Percentiles rank a stretch among this genome's conserved stretches.
phyloP scores from a whole-genome alignment of 352 stramenopile species.

The Achlya hypogyna region DNA sequence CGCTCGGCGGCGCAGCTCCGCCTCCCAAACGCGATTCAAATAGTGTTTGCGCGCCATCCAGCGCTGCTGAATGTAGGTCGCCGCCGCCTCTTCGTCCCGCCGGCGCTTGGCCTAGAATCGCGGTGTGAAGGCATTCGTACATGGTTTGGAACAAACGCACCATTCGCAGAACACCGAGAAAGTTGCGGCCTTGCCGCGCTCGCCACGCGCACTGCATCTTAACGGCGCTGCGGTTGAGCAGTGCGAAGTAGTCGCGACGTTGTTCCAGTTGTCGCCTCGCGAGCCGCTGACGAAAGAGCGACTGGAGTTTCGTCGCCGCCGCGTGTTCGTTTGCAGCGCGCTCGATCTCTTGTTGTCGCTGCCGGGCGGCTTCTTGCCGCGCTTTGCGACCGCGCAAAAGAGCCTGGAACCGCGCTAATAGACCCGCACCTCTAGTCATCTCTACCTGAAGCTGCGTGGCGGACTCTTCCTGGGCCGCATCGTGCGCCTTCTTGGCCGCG shows the following conservation, averaged over 20 bases:
- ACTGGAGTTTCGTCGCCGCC: constrained; percentile 54
- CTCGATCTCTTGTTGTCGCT: constrained; percentile 27
- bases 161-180: constrained; percentile 6
- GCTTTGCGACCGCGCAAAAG: constrained; percentile 43
- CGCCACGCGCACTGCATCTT: constrained; percentile 12
- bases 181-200: constrained; percentile 10
- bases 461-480: constrained; percentile 31
- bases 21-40: constrained; percentile 33
- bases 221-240: neutral
- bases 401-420: no score
- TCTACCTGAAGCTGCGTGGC: constrained; percentile 39
- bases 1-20: constrained; percentile 29
- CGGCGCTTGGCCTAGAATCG: constrained; percentile 20
- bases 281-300: constrained; percentile 38
- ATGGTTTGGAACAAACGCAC: constrained; percentile 24
- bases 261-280: constrained; percentile 30
- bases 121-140: constrained; percentile 24
- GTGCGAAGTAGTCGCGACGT: neutral
- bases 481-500: constrained; percentile 26
- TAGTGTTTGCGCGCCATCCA: constrained; percentile 34
- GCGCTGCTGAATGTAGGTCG: constrained; percentile 37
- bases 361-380: constrained; percentile 32
- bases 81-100: constrained; percentile 29
- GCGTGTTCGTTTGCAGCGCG: constrained; percentile 27
- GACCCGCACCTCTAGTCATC: no score